A percentile compares a stretch with the other conserved stretches of the same genome.
Conservation (phyloP, 2,329 filamentous ascomycete genomes). For the Colletotrichum musicola region DNA sequence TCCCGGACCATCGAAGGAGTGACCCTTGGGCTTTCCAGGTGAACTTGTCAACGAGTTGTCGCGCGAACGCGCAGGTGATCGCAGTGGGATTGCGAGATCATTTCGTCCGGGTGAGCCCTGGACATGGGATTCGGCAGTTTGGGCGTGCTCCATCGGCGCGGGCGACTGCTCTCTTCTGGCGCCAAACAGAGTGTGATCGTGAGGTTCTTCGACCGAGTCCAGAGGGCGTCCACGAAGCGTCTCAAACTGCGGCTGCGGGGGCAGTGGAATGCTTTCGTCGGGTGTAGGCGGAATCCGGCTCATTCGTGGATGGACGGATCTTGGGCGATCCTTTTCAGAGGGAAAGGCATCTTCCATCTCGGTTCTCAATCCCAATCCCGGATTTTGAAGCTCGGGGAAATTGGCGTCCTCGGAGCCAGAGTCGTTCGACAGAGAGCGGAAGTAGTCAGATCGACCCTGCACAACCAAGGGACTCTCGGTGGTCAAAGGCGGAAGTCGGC, state of each 20-base stretch:
- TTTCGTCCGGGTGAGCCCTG: slow-evolving; percentile 44
- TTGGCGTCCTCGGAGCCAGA: slow-evolving; percentile 59
- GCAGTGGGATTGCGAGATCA: slow-evolving; percentile 50
- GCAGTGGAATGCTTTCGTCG: slow-evolving; percentile 61
- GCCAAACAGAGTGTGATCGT: slow-evolving; percentile 61
- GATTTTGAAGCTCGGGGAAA: slow-evolving; percentile 42
- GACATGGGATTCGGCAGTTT: slow-evolving; percentile 43
- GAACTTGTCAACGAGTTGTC: slow-evolving; percentile 52
- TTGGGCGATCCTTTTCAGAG: slow-evolving; percentile 66
- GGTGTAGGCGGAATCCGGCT: slow-evolving; percentile 70
- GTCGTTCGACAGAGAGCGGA: slow-evolving; percentile 79
- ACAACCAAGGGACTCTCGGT: slow-evolving; percentile 83
- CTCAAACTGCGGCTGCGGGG: slow-evolving; percentile 56
- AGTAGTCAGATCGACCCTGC: slow-evolving; percentile 83
- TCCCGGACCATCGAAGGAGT: slow-evolving; percentile 63
- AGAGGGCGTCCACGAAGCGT: slow-evolving; percentile 55
- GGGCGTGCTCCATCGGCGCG: slow-evolving; percentile 59
- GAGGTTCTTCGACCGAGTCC: slow-evolving; percentile 41
- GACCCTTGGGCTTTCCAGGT: slow-evolving; percentile 58
- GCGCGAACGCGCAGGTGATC: slow-evolving; percentile 49
- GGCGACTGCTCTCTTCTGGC: slow-evolving; percentile 71
- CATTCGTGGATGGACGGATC: slow-evolving; percentile 81
- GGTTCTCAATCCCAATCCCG: slow-evolving; percentile 63
- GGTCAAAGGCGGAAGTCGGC: slow-evolving; percentile 85
- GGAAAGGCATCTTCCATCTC: slow-evolving; percentile 69